phyloP scores from a whole-genome alignment of 2,329 filamentous ascomycete species.

The Beauveria sp. region DNA sequence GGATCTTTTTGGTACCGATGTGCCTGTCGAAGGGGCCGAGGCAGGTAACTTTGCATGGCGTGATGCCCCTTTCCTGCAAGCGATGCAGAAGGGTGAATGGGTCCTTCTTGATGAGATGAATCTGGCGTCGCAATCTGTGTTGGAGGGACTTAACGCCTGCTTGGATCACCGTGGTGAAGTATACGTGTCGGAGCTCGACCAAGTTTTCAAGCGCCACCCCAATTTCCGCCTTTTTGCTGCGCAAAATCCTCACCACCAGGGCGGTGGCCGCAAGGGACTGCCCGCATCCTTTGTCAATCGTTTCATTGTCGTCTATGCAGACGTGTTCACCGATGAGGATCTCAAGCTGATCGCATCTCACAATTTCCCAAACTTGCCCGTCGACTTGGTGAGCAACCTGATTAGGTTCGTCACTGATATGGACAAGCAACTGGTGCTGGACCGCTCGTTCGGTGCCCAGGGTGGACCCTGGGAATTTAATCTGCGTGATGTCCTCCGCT shows the following conservation, averaged over 20 bases:
- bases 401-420: conserved; percentile 77
- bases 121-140: conserved; percentile 87
- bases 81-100: conserved; percentile 96
- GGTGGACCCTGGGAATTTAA: conserved; percentile 94
- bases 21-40: conserved; percentile 86
- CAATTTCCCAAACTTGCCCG: conserved; percentile 60
- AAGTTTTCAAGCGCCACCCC: conserved; percentile 83
- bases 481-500: conserved; percentile 79
- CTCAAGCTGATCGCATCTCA: conserved; percentile 73
- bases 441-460: conserved; percentile 51
- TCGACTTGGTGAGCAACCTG: conserved; percentile 54
- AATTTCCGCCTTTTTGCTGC: conserved; percentile 93
- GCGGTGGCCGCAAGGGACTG: conserved; percentile 87
- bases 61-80: conserved; percentile 88
- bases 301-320: conserved; percentile 95
- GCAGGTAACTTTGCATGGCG: conserved; percentile 91
- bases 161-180: conserved; percentile 93
- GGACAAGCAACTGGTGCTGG: conserved; percentile 60
- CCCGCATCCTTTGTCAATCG: conserved; percentile 96
- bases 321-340: conserved; percentile 77
- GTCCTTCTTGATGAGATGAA: conserved; percentile 99
- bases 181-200: conserved; percentile 90
- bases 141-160: conserved; percentile 94
- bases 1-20: conserved; percentile 94
- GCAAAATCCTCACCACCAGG: conserved; percentile 96